phyloP scores from a whole-genome alignment of 1,284 basidiomycete genomes.

The Entoloma clypeatum region DNA sequence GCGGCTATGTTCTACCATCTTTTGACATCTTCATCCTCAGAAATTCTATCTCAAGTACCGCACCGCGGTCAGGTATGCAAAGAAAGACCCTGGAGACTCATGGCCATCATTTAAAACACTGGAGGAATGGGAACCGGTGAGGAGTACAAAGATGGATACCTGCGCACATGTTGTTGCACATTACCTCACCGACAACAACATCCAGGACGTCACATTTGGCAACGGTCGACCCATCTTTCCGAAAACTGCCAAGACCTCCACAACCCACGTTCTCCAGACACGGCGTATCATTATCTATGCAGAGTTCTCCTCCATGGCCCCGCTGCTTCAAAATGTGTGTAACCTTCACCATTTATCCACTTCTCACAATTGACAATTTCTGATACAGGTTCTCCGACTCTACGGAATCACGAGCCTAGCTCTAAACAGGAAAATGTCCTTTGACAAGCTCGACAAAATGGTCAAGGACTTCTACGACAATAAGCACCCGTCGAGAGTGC shows the following conservation, averaged over 20 bases:
- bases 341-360: neutral
- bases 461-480: too few species aligned
- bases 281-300: conserved; percentile 21
- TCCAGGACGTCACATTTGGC: conserved; percentile 13
- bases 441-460: neutral
- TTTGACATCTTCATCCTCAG: neutral
- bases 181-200: conserved; percentile 20
- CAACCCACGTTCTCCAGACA: neutral
- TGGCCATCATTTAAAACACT: conserved; percentile 20
- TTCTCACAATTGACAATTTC: conserved; percentile 1
- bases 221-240: conserved; percentile 18
- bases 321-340: conserved; percentile 23
- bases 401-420: conserved; percentile 16
- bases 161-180: conserved; percentile 18
- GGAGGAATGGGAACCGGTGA: conserved; percentile 18
- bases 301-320: conserved; percentile 21
- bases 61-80: conserved; percentile 19
- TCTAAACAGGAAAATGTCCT: conserved; percentile 21
- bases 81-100: conserved; percentile 4
- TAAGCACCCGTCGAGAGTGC: too few species aligned
- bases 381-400: conserved; percentile 20
- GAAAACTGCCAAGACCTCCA: neutral
- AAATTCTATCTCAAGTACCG: conserved; percentile 25
- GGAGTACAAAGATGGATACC: conserved; percentile 25
- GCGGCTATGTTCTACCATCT: neutral